Evolutionary conservation across 345 rosid species (phyloP), one percentile per base, ranked within the genome.

Genomic region (Heritiera littoralis): DNA sequence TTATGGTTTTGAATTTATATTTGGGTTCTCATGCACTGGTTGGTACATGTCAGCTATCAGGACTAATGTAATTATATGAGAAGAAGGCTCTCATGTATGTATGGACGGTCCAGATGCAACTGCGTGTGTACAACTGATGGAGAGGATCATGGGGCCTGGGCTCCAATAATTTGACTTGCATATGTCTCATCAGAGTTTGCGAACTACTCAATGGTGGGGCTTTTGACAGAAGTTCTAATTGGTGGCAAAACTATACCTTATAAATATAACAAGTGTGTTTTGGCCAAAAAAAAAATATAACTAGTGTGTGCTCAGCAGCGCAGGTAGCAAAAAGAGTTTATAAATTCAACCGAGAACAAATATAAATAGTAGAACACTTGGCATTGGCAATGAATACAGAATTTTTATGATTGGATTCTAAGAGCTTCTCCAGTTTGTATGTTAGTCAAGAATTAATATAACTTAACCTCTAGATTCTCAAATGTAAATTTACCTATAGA

Each of bases 101-200:
- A 64, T 63, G 73, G 82, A 85, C 77, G 81, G 87, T 13, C 61
- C 54, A 56, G 83, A 87, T 87, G 66, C 32, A 65, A 78, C 35
- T 12, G 61, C 7, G 49, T 28, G 43, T 56, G 56, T 79, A 30
- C 52, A 6, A 10, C 38, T n/a, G 65, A 66, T 51, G 38, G 28
- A 48, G 55, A 74, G 28, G 45, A 6, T 30, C 30, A 52, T 0
- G 20, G 76, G 38, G 38, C 38, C 3, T 2, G 38, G 28, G n/a
- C 61, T 46, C 75, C 81, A 80, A 82, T 78, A 61, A 78, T 78
- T 77, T 86, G 76, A 80, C 78, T 80, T 78, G 15, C 38, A 64
- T 20, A 43, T 72, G 72, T 79, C 70, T 76, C 66, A 45, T 68
- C 81, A 75, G 41, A 70, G 38, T 79, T 17, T 30, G 66, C 72